Evolutionary conservation across 1,284 basidiomycete species (phyloP), one percentile per base, ranked within the genome.

Genomic region (Rhizoctonia solani): DNA sequence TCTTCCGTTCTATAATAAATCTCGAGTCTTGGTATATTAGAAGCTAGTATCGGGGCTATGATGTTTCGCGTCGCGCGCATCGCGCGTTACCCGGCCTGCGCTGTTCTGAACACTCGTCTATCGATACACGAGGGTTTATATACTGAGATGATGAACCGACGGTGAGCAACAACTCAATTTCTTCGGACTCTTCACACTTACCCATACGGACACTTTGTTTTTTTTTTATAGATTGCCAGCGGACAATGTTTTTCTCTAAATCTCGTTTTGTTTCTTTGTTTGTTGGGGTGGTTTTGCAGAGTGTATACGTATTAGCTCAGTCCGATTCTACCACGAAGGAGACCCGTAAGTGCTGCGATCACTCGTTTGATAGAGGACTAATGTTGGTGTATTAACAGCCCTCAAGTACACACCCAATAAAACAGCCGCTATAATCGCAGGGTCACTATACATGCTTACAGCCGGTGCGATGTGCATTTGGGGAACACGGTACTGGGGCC

Each of bases 351-450:
- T 49, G 14, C 32, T 11, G 4, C 32, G 11, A 4, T 34, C 32
- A 11, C 11, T 34, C 32, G 4, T 11, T 49, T 13, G 23, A 11
- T 11, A 21, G 21, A 23, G 21, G 41, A 49, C 23, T 49, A 49
- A 27, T 6, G 21, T 27, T 6, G 5, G 25, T 6, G 8, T 49
- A 19, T 13, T 49, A 3, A 49, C n/a, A 66, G 63, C 52, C 32
- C 63, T 54, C 23, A 34, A 54, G 37, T 66, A 66, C 19, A 54
- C 50, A 1, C 63, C 63, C 8, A 47, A 37, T 19, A 53, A 47
- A n/a, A 34, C 41, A 4, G n/a, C 50, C 11, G 63, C 63, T 27
- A 13, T 66, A 11, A 46, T 66, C 41, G 41, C 63, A 2, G 52
- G 39, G 1, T 37, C 16, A 4, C 30, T 53, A 2, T 66, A 47